A percentile compares a stretch with the other conserved stretches of the same genome.
Evolutionary conservation across 208 protist genomes (phyloP).

Genomic region (Crithidia bombi): DNA sequence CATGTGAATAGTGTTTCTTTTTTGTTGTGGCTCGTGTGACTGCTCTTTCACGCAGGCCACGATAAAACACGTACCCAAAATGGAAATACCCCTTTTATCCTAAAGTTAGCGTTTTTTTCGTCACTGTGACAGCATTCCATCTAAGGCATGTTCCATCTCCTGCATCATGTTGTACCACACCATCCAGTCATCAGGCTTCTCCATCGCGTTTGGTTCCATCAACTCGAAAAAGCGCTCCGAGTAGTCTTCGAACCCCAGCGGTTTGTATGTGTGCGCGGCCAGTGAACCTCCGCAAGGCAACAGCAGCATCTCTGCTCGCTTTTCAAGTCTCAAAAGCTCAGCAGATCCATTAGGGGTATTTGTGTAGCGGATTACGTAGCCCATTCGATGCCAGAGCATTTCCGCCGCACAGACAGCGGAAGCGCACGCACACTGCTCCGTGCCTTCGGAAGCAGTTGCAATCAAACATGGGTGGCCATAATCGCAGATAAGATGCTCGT

Average conservation of each 20-base stretch:
- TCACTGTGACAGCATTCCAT: not conserved
- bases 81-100: not conserved
- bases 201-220: conserved; percentile 64
- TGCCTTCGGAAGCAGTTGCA: not conserved
- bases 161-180: conserved; percentile 69
- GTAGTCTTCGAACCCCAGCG: conserved; percentile 81
- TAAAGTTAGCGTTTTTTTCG: not conserved
- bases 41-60: not conserved
- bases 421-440: conserved; percentile 30
- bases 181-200: conserved; percentile 76
- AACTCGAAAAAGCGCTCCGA: conserved; percentile 79
- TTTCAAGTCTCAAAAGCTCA: conserved; percentile 15
- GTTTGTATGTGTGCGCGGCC: conserved; percentile 45
- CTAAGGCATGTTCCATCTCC: conserved; percentile 34
- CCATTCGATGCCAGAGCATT: conserved; percentile 66
- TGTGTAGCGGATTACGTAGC: conserved; percentile 79
- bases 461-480: conserved; percentile 68
- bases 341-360: conserved; percentile 31
- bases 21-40: too few relatives aligned
- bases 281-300: conserved; percentile 71
- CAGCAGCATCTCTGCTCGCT: conserved; percentile 20
- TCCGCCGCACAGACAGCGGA: conserved; percentile 39
- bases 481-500: conserved; percentile 64
- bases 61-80: not conserved
- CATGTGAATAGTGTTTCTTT: too few relatives aligned